Evolutionary conservation across 441 rosid genomes (phyloP).

Genomic region (Croton laevigatus): DNA sequence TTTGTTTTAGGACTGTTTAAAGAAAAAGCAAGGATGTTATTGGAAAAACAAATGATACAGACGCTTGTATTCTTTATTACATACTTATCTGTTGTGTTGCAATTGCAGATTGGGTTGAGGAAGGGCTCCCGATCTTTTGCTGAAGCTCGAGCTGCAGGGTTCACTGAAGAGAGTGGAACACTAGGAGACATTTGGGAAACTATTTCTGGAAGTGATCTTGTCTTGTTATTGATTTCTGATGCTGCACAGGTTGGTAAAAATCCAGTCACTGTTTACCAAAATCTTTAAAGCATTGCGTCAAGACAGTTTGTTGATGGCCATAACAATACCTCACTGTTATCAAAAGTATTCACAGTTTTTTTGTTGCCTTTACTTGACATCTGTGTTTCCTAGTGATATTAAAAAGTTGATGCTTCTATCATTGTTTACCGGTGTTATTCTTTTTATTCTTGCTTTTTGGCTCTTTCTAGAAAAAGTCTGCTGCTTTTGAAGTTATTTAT

Average conservation of each 20-base stretch:
- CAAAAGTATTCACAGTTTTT: neutral
- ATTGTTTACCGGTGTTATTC: neutral
- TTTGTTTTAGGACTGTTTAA: neutral
- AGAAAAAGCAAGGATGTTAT: no score
- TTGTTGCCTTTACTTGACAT: neutral
- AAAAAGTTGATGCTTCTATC: neutral
- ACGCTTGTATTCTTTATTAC: slow-evolving; percentile 5
- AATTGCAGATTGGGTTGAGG: slow-evolving; percentile 73
- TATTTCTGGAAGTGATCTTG: slow-evolving; percentile 80
- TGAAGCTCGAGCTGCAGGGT: slow-evolving; percentile 85
- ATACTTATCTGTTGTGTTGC: neutral
- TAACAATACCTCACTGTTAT: neutral
- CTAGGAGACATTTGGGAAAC: slow-evolving; percentile 90
- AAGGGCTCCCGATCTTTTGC: slow-evolving; percentile 81
- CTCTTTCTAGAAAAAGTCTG: neutral
- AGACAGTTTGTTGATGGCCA: neutral
- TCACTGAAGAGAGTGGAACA: slow-evolving; percentile 78
- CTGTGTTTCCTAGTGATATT: neutral
- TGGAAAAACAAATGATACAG: neutral
- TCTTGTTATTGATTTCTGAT: slow-evolving; percentile 80
- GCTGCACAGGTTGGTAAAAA: slow-evolving; percentile 65
- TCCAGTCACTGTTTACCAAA: neutral
- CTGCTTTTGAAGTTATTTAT: neutral
- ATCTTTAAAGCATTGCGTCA: neutral
- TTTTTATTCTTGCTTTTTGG: neutral